Percentiles rank a stretch among this genome's conserved stretches.
Conservation (phyloP, 805 yeast species). For the Yamadazyma scolyti region DNA sequence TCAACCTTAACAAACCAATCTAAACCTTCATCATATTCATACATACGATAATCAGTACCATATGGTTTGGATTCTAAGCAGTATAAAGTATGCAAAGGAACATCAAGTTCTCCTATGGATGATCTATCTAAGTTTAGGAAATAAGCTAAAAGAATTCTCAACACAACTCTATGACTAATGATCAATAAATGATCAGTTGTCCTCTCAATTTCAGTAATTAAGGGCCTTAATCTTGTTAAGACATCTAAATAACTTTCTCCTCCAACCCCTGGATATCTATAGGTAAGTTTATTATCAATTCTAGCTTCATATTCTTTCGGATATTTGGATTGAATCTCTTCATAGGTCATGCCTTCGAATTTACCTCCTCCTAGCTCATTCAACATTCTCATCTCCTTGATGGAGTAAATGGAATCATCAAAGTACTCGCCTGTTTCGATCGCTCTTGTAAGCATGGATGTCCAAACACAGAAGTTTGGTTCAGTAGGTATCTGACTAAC, state of each 20-base stretch:
- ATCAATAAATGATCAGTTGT: conserved; percentile 82
- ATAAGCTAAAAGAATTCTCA: conserved; percentile 82
- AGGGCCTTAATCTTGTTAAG: conserved; percentile 81
- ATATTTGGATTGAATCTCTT: conserved; percentile 65
- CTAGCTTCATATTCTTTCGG: conserved; percentile 82
- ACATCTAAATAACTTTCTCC: conserved; percentile 96
- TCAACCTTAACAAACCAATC: conserved; percentile 77
- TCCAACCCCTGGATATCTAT: conserved; percentile 95
- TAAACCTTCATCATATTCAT: conserved; percentile 73
- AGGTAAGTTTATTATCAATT: conserved; percentile 70
- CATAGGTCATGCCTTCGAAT: conserved; percentile 90
- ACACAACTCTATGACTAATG: conserved; percentile 87
- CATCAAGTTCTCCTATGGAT: conserved; percentile 83
- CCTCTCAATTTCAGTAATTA: conserved; percentile 89
- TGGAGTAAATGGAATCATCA: conserved; percentile 67
- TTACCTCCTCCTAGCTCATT: conserved; percentile 93
- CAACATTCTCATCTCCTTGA: conserved; percentile 88
- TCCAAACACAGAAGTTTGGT: conserved; percentile 85
- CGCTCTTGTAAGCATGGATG: conserved; percentile 79
- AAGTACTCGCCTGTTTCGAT: conserved; percentile 75
- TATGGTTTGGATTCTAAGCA: conserved; percentile 90
- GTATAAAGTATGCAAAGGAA: conserved; percentile 88
- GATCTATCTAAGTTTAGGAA: conserved; percentile 79
- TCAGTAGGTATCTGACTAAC: conserved; percentile 42
- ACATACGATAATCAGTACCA: conserved; percentile 91